Base-by-base conservation (phyloP, 768 basidiomycete genomes). In the Mycena crocata region DNA sequence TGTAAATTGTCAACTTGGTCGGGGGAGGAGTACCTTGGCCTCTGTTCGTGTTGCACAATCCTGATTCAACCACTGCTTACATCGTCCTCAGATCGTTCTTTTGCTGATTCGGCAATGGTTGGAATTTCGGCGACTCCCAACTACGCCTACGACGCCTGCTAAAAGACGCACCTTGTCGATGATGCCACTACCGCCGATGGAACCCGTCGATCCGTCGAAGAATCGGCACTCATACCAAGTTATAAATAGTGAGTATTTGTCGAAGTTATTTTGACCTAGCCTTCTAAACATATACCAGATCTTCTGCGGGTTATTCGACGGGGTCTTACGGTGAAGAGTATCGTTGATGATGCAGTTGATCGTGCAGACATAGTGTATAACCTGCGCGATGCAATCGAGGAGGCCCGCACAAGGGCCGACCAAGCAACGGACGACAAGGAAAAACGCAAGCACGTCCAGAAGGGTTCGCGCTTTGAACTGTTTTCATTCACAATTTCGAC, bases 1-100 rank as follows among this genome's bases (percentile, higher is more conserved):
- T 21, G 87, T 99, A 37, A 99, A 99, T 74, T 98, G 96, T 72
- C 98, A 99, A 74, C 87, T 99, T 17, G 97, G 95, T 5, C 85
- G 95, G 32, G 96, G 97, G 13, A 85, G 98, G 72, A 96, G 95
- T 66, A 97, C 96, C 0, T 79, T 95, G 52, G 90, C 95, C n/a
- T 93, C 96, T 21, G 93, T 93, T 60, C 68, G 90, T 75, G 12
- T 40, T 28, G 0, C 24, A 5, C 37, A 5, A 59, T 54, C 48
- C 31, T 39, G 46, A 46, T 26, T 45, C 49, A 32, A 7, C 24
- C 24, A 6, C 28, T 10, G 12, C 37, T 42, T 21, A 28, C 39
- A 19, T 24, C 17, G 26, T 46, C 40, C 15, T 21, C 65, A 94
- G 91, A 86, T 96, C 45, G 87, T 96, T 59, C 82, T 98, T 42